phyloP scores from a whole-genome alignment of 495 filamentous ascomycete genomes.

The Tetracladium setigerum region DNA sequence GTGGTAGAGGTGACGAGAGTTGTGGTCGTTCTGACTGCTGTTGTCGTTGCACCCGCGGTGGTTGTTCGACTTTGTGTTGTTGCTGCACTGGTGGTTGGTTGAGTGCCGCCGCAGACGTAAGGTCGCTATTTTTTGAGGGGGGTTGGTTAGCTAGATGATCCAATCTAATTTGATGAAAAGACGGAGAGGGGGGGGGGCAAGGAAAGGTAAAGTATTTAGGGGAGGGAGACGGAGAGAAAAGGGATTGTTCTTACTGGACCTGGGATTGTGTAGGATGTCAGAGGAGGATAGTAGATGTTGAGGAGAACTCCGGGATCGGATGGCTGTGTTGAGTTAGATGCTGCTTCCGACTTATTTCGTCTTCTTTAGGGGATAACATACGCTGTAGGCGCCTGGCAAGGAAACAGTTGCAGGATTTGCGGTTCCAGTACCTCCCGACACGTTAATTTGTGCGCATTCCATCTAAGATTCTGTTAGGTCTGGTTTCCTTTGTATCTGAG shows the following conservation, averaged over 20 bases:
- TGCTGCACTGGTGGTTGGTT: slow-evolving; percentile 8
- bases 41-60: slow-evolving; percentile 26
- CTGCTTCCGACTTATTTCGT: neutral
- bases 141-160: too few species aligned
- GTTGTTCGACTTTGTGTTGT: slow-evolving; percentile 23
- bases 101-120: neutral
- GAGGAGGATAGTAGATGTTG: slow-evolving; percentile 41
- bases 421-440: slow-evolving; percentile 37
- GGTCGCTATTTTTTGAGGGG: too few species aligned
- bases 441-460: slow-evolving; percentile 47
- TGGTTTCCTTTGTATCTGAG: neutral
- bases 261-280: slow-evolving; percentile 34
- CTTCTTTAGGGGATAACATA: neutral
- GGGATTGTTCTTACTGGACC: slow-evolving; percentile 21
- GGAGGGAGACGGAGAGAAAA: neutral
- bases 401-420: slow-evolving; percentile 38
- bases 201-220: slow-evolving; percentile 7
- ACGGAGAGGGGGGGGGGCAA: slow-evolving; percentile 10
- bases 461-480: slow-evolving; percentile 9
- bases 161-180: too few species aligned
- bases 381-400: slow-evolving; percentile 46
- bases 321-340: slow-evolving; percentile 10
- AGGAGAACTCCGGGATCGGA: slow-evolving; percentile 44
- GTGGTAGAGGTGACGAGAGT: slow-evolving; percentile 12
- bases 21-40: neutral